Base-by-base conservation (phyloP, 2,329 filamentous ascomycete species). In the Eutypa lata region DNA sequence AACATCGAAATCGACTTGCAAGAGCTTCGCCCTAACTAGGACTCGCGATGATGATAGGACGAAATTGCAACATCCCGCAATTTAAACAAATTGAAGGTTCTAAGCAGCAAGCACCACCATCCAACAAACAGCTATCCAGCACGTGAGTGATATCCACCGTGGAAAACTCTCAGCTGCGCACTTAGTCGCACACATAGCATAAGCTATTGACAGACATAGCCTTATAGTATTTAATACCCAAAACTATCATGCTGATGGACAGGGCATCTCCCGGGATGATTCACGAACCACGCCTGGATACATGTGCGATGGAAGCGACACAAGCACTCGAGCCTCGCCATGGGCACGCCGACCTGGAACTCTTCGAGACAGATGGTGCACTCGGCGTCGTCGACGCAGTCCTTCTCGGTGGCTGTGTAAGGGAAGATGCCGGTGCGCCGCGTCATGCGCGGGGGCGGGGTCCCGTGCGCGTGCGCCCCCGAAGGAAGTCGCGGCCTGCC, bases 341-440 rank as follows among this genome's bases (percentile, higher is more conserved):
- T 87, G 24, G 76, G 69, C 26, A 80, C 77, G 2, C 83, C 83
- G 0, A 80, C 81, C 53, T 82, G 77, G 55, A 86, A 86, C 64
- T 87, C 84, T 61, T 87, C 84, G 2, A 88, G 72, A 59, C 84
- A 88, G 48, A 88, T 87, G 5, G 82, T 86, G 64, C 84, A 87
- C 68, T 88, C 84, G 3, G 82, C 84, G 53, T 82, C 80, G 57
- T 86, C 81, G n/a, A 85, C 77, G 59, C 83, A 86, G 65, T 88
- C 84, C 70, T 87, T 88, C 62, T 87, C 84, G 10, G 83, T 87
- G 2, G 84, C 84, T 21, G 73, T 58, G 60, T 88, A 88, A 0
- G 81, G 79, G 57, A 87, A 84, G 74, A 87, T 83, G 49, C 82
- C 82, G 0, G 81, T 84, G 51, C 77, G 71, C 19, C 82, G 73